Evolutionary conservation across 352 stramenopile genomes (phyloP), one percentile per base, ranked within the genome.

Genomic region (Globisporangium cystogenes): DNA sequence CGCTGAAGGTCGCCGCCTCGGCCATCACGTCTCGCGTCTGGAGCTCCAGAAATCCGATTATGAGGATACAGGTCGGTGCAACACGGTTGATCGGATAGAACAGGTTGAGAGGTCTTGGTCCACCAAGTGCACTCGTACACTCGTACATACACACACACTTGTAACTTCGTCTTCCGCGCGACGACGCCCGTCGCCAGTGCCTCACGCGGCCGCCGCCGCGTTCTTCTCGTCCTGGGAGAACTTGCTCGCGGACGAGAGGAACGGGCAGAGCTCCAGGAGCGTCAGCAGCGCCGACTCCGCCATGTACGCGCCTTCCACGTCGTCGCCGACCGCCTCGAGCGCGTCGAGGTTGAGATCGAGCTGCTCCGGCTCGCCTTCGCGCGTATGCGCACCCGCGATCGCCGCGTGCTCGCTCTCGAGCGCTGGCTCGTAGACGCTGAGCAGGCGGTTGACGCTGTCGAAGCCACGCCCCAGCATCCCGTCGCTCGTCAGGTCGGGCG

Each of bases 381-480:
- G 20, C 31, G 31, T 20, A 21, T 43, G 57, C 16, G 52, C 12
- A n/a, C 33, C n/a, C 18, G 48, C 16, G 16, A 51, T 20, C 14
- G 47, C 39, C 4, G 41, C 16, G 3, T 51, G 16, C 5, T 48
- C 36, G 12, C 40, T 21, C 37, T n/a, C 46, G 10, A 45, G 18
- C 23, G 18, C 24, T 1, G 54, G 54, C 46, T 79, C 52, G 42
- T 71, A 82, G 12, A 82, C 65, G 14, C 63, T 75, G 31, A 86
- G 67, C 23, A 89, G 36, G 4, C 64, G 68, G 50, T 87, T 87
- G 64, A 81, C 74, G 36, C 89, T 77, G 48, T 88, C 75, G 60
- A 91, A 91, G 6, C 80, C 80, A 21, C 75, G 75, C 8, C 60
- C 63, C 61, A 89, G 84, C 43, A 89, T 84, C 8, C 78, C 78